Evolutionary conservation across 2,329 filamentous ascomycete genomes (phyloP).

Genomic region (Chaetomiaceae sp.): DNA sequence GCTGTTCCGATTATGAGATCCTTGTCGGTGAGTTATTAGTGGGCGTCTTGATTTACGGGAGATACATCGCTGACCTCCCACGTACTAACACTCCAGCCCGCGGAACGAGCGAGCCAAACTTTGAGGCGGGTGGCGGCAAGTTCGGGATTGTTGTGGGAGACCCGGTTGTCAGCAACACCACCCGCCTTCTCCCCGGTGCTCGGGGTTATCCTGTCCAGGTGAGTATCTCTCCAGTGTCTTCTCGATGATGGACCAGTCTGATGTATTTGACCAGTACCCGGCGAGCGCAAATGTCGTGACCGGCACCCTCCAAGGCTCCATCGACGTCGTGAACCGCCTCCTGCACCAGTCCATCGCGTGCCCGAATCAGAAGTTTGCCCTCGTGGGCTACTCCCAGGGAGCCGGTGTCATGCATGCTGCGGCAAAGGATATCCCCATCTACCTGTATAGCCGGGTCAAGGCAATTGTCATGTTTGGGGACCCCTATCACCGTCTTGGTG

Average conservation of each 20-base stretch:
- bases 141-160: constrained; percentile 6
- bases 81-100: constrained; percentile 1
- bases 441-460: constrained; percentile 3
- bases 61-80: too few species aligned
- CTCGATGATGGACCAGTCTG: too few species aligned
- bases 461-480: constrained; percentile 5
- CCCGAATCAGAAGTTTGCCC: background rate
- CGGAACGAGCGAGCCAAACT: constrained; percentile 8
- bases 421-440: background rate
- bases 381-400: constrained; percentile 7
- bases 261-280: background rate
- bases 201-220: constrained; percentile 5
- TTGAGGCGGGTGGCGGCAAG: background rate
- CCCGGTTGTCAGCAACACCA: constrained; percentile 6
- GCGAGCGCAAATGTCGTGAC: background rate
- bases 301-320: background rate
- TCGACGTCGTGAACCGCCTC: constrained; percentile 2
- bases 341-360: background rate
- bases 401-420: constrained; percentile 6
- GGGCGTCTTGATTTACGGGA: background rate
- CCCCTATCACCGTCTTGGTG: constrained; percentile 1
- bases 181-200: constrained; percentile 1
- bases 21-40: background rate
- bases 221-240: background rate
- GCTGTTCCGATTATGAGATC: constrained; percentile 5